Conservation (phyloP, 148 eudicot genomes). For the Dianthus caryophyllus region DNA sequence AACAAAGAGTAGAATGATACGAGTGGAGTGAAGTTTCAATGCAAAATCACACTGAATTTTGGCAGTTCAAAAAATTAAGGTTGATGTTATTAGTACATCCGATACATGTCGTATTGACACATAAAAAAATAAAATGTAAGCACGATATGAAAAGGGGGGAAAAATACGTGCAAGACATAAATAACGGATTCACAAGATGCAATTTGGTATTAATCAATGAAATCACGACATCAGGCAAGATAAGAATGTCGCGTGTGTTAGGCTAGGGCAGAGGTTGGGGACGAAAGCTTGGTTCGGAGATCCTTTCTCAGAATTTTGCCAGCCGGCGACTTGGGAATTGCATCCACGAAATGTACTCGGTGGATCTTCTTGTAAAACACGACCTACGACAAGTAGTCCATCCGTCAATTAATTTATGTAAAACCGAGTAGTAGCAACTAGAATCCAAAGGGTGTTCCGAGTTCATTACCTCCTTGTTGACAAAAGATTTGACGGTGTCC, state of each 20-base stretch:
- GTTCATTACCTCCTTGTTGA: constrained; percentile 60
- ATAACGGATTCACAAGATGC: too few species aligned
- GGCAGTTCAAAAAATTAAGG: neutral
- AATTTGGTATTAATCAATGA: too few species aligned
- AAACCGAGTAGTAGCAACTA: too few species aligned
- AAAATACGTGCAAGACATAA: neutral
- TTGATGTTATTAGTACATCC: neutral
- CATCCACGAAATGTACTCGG: constrained; percentile 63
- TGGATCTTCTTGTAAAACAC: constrained; percentile 86
- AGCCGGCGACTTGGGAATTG: constrained; percentile 80
- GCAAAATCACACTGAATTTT: too few species aligned
- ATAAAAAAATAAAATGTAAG: too few species aligned
- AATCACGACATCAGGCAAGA: neutral
- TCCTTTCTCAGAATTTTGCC: constrained; percentile 87
- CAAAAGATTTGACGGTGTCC: constrained; percentile 52
- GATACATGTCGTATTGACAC: too few species aligned
- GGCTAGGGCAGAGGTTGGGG: neutral
- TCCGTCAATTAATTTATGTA: too few species aligned
- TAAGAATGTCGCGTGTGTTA: neutral
- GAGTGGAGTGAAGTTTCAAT: too few species aligned
- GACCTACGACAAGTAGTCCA: constrained; percentile 38
- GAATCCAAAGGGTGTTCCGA: neutral
- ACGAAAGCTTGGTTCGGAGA: constrained; percentile 52
- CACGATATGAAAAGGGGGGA: neutral
- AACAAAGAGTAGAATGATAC: neutral